phyloP scores from a whole-genome alignment of 768 basidiomycete genomes.

The Lanmaoa pseudosensibilis region DNA sequence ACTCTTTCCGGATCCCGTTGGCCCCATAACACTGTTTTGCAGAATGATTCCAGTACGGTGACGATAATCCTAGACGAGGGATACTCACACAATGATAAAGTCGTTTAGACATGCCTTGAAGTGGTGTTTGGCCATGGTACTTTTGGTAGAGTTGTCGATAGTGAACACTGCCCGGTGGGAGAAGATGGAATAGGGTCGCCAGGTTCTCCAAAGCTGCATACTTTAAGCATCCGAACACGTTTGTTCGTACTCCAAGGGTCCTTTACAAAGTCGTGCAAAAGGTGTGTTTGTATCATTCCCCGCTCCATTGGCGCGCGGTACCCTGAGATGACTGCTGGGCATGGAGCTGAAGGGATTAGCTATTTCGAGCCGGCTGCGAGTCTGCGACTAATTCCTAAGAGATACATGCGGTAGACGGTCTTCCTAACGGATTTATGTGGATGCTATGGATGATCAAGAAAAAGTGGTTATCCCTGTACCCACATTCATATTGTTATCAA shows the following conservation, averaged over 20 bases:
- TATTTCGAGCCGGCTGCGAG: not conserved
- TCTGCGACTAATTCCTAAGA: not conserved
- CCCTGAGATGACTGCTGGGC: not conserved
- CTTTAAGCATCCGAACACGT: not conserved
- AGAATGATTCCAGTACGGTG: not conserved
- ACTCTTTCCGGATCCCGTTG: slow-evolving; percentile 26
- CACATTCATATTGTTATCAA: not conserved
- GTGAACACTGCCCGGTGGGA: not conserved
- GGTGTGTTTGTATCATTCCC: not conserved
- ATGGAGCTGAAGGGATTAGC: not conserved
- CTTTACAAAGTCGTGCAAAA: not conserved
- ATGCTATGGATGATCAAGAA: not conserved
- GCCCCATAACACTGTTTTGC: slow-evolving; percentile 21
- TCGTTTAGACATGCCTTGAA: slow-evolving; percentile 13
- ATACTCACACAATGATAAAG: slow-evolving; percentile 16
- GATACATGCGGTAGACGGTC: not conserved
- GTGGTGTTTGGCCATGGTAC: not conserved
- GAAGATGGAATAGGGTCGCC: not conserved
- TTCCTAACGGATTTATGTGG: too few relatives aligned
- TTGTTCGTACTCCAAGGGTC: not conserved
- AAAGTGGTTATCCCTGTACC: not conserved
- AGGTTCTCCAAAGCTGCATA: not conserved
- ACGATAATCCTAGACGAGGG: not conserved
- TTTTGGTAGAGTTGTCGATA: not conserved
- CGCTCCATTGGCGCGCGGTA: not conserved